Conservation (phyloP, 129 eudicot species). For the Helichrysum umbraculigerum region DNA sequence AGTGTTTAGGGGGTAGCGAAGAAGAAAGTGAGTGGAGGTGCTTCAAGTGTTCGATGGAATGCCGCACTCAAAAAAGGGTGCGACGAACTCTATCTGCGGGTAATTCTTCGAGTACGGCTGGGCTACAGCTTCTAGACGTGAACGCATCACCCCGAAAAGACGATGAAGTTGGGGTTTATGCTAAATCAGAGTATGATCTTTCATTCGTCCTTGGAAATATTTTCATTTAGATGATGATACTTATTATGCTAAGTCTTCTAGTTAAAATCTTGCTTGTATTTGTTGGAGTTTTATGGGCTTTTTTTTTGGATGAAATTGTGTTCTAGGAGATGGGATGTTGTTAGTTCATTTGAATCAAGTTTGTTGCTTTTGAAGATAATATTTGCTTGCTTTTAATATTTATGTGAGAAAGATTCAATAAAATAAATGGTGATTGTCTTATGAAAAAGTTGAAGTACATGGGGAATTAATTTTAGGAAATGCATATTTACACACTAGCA, state of each 20-base stretch:
- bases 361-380: not conserved
- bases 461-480: too few relatives aligned
- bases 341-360: not conserved
- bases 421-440: too few relatives aligned
- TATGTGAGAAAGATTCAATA: too few relatives aligned
- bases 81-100: slow-evolving; percentile 14
- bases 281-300: not conserved
- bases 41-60: slow-evolving; percentile 32
- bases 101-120: not conserved
- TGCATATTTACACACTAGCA: too few relatives aligned
- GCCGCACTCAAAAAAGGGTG: slow-evolving; percentile 16
- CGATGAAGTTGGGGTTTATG: slow-evolving; percentile 29
- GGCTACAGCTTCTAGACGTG: slow-evolving; percentile 30
- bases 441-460: too few relatives aligned
- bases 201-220: not conserved
- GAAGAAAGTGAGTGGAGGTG: slow-evolving; percentile 33
- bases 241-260: not conserved
- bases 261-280: not conserved
- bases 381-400: too few relatives aligned
- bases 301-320: not conserved
- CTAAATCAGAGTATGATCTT: slow-evolving; percentile 25
- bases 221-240: too few relatives aligned
- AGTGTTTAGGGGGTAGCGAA: slow-evolving; percentile 21
- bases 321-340: not conserved
- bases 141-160: slow-evolving; percentile 25